Evolutionary conservation across 1,284 basidiomycete genomes (phyloP).

Genomic region (Ustilago trichophora): DNA sequence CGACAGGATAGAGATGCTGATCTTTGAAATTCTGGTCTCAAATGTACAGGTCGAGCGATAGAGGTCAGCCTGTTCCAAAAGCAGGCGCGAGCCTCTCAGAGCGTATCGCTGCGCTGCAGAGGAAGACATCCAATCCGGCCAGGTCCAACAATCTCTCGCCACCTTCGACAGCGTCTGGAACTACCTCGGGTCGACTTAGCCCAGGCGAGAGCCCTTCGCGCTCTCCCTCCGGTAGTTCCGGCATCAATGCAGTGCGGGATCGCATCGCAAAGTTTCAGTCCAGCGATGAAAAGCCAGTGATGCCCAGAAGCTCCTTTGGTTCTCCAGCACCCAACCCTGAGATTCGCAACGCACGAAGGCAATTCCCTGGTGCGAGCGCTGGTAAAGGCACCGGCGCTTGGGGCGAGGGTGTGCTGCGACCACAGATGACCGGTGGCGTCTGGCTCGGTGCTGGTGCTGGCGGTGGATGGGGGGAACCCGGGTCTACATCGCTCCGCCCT

Average conservation of each 20-base stretch:
- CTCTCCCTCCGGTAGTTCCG: constrained; percentile 30
- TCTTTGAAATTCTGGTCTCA: too few relatives aligned
- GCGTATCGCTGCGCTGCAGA: constrained; percentile 58
- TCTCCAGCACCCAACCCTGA: constrained; percentile 56
- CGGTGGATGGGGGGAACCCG: constrained; percentile 46
- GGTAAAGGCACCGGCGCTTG: constrained; percentile 51
- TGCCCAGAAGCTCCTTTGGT: constrained; percentile 59
- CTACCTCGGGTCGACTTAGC: constrained; percentile 30
- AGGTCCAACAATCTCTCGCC: constrained; percentile 32
- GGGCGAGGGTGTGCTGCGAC: constrained; percentile 55
- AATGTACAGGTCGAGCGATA: constrained; percentile 36
- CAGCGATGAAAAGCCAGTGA: constrained; percentile 48
- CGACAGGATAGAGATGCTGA: too few relatives aligned
- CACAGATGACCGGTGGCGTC: constrained; percentile 59
- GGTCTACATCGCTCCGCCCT: constrained; percentile 38
- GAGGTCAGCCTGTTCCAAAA: constrained; percentile 33
- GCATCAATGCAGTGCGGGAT: constrained; percentile 46
- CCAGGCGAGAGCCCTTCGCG: constrained; percentile 40
- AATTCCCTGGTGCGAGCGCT: constrained; percentile 48
- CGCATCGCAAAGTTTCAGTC: constrained; percentile 59
- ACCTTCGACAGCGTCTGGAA: constrained; percentile 9
- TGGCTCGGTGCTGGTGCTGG: constrained; percentile 52
- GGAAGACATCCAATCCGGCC: constrained; percentile 46
- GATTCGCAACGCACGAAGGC: constrained; percentile 31
- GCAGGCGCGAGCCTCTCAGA: constrained; percentile 53